Evolutionary conservation across 2,329 filamentous ascomycete species (phyloP).

Genomic region (Talaromyces amestolkiae): DNA sequence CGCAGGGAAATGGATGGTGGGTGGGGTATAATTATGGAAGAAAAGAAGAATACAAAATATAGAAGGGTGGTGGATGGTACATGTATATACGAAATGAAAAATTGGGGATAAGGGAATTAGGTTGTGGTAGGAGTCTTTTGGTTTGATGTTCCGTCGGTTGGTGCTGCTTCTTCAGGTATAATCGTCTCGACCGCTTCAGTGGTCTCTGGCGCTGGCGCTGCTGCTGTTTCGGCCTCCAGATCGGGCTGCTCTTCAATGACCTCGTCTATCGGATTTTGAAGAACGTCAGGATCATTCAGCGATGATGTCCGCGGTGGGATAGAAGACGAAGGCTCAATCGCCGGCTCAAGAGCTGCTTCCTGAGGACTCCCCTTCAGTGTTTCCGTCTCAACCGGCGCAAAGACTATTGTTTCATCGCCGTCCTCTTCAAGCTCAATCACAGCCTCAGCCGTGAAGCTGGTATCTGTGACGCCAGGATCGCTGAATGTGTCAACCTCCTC

Average conservation of each 20-base stretch:
- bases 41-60: background rate
- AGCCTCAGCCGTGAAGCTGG: slow-evolving; percentile 26
- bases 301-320: slow-evolving; percentile 43
- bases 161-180: background rate
- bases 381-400: slow-evolving; percentile 17
- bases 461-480: slow-evolving; percentile 17
- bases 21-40: background rate
- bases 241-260: background rate
- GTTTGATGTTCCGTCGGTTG: background rate
- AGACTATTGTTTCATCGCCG: background rate
- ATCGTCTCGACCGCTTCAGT: background rate
- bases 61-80: background rate
- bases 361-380: slow-evolving; percentile 20
- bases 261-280: background rate
- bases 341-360: slow-evolving; percentile 30
- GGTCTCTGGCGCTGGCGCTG: background rate
- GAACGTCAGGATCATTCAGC: slow-evolving; percentile 19
- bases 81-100: background rate
- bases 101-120: background rate
- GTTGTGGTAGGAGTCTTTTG: background rate
- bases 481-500: slow-evolving; percentile 45
- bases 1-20: background rate
- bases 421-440: slow-evolving; percentile 1
- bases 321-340: slow-evolving; percentile 32
- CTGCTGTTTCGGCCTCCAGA: background rate